A percentile compares a stretch with the other conserved stretches of the same genome.
These are phyloP conservation scores for Euclidium syriacum DNA, from an alignment of 345 rosid genomes.

Conservation along the genomic window DNA sequence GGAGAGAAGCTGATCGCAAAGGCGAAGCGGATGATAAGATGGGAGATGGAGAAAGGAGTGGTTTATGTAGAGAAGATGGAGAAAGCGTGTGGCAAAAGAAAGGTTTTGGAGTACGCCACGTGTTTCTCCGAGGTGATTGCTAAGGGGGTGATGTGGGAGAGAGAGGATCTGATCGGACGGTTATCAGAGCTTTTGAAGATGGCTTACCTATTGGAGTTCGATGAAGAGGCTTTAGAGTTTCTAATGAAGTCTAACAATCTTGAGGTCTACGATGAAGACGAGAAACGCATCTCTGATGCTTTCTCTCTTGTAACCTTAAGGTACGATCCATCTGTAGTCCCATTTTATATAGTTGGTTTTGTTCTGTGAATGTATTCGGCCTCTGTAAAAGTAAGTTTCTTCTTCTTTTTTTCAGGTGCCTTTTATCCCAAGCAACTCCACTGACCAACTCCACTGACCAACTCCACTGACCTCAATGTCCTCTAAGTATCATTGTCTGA, in stretches of 20 bases:
- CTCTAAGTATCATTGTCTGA: slow-evolving; percentile 8
- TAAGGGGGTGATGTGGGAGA: slow-evolving; percentile 49
- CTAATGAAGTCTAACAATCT: slow-evolving; percentile 53
- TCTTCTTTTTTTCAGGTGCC: neutral
- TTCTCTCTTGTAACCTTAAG: slow-evolving; percentile 22
- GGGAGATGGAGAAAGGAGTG: slow-evolving; percentile 47
- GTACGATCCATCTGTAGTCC: neutral
- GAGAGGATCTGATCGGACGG: slow-evolving; percentile 39
- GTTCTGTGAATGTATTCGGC: neutral
- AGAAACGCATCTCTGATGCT: slow-evolving; percentile 40
- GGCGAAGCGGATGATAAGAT: slow-evolving; percentile 38
- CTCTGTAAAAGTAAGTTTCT: neutral
- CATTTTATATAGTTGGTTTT: neutral
- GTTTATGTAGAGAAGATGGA: slow-evolving; percentile 43
- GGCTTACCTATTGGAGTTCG: slow-evolving; percentile 47
- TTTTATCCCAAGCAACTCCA: neutral
- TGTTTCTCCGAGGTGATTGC: slow-evolving; percentile 47
- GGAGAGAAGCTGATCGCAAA: slow-evolving; percentile 28
- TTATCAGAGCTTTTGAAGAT: slow-evolving; percentile 51
- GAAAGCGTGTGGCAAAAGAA: slow-evolving; percentile 28
- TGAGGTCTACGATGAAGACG: slow-evolving; percentile 47
- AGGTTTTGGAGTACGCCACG: slow-evolving; percentile 43
- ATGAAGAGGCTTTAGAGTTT: slow-evolving; percentile 43
- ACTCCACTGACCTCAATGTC: too few species aligned
- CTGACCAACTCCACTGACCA: too few species aligned